Conservation (phyloP, 2,329 filamentous ascomycete genomes). For the Onygena corvina region DNA sequence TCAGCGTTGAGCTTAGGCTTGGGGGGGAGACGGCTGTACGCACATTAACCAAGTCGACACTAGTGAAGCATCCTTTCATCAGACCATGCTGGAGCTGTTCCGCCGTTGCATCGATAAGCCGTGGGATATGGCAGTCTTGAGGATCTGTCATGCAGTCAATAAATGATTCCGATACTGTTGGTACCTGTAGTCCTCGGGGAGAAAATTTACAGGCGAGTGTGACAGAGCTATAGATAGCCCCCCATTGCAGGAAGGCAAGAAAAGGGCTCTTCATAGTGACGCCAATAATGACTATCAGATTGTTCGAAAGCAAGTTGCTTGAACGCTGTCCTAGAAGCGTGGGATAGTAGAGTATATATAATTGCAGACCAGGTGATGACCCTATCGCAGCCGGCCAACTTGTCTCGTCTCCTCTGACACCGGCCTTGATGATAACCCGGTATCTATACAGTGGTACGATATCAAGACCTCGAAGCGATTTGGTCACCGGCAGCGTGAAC, state of each 20-base stretch:
- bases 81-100: slow-evolving; percentile 43
- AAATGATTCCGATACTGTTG: too few species aligned
- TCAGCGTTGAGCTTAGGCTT: not conserved
- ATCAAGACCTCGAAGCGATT: too few species aligned
- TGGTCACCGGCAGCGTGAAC: too few species aligned
- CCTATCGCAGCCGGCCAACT: too few species aligned
- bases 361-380: too few species aligned
- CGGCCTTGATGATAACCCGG: too few species aligned
- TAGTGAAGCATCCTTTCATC: slow-evolving; percentile 41
- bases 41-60: slow-evolving; percentile 44
- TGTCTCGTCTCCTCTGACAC: too few species aligned
- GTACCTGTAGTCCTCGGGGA: too few species aligned
- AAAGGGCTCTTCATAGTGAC: slow-evolving; percentile 1
- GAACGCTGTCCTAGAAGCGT: too few species aligned
- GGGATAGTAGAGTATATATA: too few species aligned
- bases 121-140: not conserved
- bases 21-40: not conserved
- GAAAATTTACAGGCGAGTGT: not conserved
- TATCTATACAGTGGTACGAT: too few species aligned
- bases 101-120: slow-evolving; percentile 40
- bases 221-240: slow-evolving; percentile 2
- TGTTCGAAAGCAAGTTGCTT: too few species aligned
- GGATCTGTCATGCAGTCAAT: not conserved
- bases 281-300: not conserved
- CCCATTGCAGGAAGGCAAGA: not conserved